Evolutionary conservation across 1,284 basidiomycete genomes (phyloP), one percentile per base, ranked within the genome.

Genomic region (Melanopsichium pennsylvanicum): DNA sequence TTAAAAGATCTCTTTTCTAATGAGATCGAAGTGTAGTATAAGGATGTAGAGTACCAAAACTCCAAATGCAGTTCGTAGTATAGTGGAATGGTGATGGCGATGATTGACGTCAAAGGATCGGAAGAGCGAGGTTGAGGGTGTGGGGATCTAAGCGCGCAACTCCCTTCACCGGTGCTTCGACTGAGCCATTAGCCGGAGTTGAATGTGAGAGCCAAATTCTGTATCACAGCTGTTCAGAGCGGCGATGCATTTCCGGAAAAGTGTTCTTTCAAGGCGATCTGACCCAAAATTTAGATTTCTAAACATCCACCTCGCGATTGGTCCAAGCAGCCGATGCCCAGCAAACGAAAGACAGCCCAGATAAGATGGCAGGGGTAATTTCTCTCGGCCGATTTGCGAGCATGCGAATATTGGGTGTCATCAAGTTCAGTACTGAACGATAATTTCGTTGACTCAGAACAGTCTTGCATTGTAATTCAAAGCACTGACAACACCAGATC

Each of bases 281-380:
- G n/a, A n/a, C n/a, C 29, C 18, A 19, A 19, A 62, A 62, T 55
- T 38, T 56, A 51, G 59, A 62, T 62, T 62, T 62, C 59, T 27
- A 62, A 62, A 47, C 59, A 62, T 35, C 42, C 16, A 43, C 9
- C 11, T n/a, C 35, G 33, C 47, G 5, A 62, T 62, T 62, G 42
- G 59, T 50, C 42, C 22, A 36, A 15, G 22, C 15, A 22, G 18
- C 25, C n/a, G n/a, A n/a, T n/a, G n/a, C n/a, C n/a, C n/a, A n/a
- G 9, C 16, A 18, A 15, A 16, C 26, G 36, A 18, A 18, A 23
- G 9, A n/a, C 15, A 8, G 32, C 32, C 6, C 27, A 34, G 32
- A 34, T 34, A 34, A 34, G 32, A 34, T 34, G 32, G 6, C 6
- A n/a, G n/a, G n/a, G 7, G 18, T 19, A 7, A 8, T 3, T 13